A percentile compares a stretch with the other conserved stretches of the same genome.
These are phyloP conservation scores for Candida ovalis DNA, from an alignment of 805 yeast genomes.

Conservation along the genomic window DNA sequence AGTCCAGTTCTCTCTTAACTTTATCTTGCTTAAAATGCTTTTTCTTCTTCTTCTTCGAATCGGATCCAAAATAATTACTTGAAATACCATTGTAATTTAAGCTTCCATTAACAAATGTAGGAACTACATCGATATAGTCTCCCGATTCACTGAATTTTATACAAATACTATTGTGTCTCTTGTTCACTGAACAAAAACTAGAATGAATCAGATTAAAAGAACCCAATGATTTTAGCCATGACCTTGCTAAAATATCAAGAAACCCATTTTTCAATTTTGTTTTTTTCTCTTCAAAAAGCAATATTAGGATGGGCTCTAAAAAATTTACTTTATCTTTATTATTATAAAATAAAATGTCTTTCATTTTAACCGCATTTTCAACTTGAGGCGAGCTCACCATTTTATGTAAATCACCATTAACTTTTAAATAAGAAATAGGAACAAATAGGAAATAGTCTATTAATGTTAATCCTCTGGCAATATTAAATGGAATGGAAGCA, in stretches of 20 bases:
- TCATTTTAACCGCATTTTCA: conserved; percentile 18
- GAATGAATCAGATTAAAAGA: conserved; percentile 37
- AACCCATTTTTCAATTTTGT: conserved; percentile 18
- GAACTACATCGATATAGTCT: conserved; percentile 27
- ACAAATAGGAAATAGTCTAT: conserved; percentile 37
- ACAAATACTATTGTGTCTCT: conserved; percentile 34
- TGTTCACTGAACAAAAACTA: conserved; percentile 39
- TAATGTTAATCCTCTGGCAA: conserved; percentile 34
- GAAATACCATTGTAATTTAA: conserved; percentile 16
- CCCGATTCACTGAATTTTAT: conserved; percentile 32
- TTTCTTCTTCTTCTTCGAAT: not conserved
- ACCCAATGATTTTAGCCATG: conserved; percentile 35
- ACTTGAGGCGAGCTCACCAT: conserved; percentile 1
- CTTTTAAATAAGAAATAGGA: conserved; percentile 29
- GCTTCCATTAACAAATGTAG: conserved; percentile 19
- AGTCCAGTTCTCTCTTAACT: conserved; percentile 8
- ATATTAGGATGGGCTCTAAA: conserved; percentile 36
- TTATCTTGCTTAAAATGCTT: too few species aligned
- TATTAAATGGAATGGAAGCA: conserved; percentile 36
- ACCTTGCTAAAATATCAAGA: conserved; percentile 39
- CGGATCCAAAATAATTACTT: not conserved
- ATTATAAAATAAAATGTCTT: conserved; percentile 24
- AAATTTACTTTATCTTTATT: conserved; percentile 18
- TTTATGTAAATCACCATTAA: conserved; percentile 7
- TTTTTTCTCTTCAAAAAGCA: conserved; percentile 30